Base-by-base conservation (phyloP, 805 yeast species). In the Cyberlindnera saturnus region DNA sequence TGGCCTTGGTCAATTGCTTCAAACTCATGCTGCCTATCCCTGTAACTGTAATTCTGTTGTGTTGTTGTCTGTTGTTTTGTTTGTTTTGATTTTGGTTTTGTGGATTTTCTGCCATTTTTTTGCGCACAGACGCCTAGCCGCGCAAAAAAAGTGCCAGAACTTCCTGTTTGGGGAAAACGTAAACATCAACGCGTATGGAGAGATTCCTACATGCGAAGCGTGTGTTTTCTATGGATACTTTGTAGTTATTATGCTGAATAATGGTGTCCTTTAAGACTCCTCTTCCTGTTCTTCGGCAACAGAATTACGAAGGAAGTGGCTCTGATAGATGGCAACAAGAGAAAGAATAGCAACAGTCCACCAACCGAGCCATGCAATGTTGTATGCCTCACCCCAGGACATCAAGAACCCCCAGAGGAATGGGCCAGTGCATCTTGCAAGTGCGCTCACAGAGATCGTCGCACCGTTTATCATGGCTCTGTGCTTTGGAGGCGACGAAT, bases 391-490 rank as follows among this genome's bases (percentile, higher is more conserved):
- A 6, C 67, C 64, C 57, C 60, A 59, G 3, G 71, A 55, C 69
- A 69, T 66, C 26, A 69, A 38, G 42, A 49, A 62, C 5, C 85
- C 85, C 80, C 82, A 78, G 1, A 65, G 29, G 7, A 78, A 55
- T 0, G 86, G 86, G 3, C 79, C 85, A 1, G 73, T 36, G 41
- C 74, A 78, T 49, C 86, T 62, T 1, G 84, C 81, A 31, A 74
- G 58, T 1, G 86, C 71, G 16, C 74, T 61, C 32, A 72, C 65
- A 34, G 79, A 71, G 57, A 79, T 69, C 3, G 80, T 67, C 15
- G 77, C 68, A 13, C 82, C 81, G 54, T 81, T 81, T 43, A 81
- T 70, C 51, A 75, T 70, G 2, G 82, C 83, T 39, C 82, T 66
- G 48, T 78, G 73, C 47, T 71, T 65, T 18, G 77, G 68, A 11